Evolutionary conservation across 2,329 filamentous ascomycete genomes (phyloP).

Genomic region (Ceratocystis diversiconidia): DNA sequence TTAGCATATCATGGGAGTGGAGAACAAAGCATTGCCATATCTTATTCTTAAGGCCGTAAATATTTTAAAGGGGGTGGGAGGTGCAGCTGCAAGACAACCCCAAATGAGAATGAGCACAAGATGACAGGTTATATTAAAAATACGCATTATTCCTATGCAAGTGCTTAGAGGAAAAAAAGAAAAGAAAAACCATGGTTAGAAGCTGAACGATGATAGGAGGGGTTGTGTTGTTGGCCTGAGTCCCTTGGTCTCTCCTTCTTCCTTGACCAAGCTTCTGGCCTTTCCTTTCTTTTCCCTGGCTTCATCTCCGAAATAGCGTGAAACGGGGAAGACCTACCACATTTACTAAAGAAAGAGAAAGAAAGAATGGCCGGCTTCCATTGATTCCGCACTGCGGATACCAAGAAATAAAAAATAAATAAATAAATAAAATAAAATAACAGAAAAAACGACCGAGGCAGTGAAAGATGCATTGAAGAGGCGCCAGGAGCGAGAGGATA

Average conservation of each 20-base stretch:
- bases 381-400: neutral
- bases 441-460: neutral
- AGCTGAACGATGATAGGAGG: neutral
- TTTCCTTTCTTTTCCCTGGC: neutral
- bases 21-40: neutral
- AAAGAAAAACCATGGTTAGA: neutral
- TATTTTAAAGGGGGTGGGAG: neutral
- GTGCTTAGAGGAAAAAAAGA: neutral
- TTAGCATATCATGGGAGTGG: neutral
- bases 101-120: neutral
- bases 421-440: no score
- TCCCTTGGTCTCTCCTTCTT: neutral
- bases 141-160: neutral
- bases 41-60: neutral
- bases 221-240: neutral
- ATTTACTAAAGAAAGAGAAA: neutral
- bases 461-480: neutral
- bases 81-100: neutral
- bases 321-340: neutral
- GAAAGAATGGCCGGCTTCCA: neutral
- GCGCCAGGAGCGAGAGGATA: neutral
- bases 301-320: neutral
- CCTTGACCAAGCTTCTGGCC: neutral
- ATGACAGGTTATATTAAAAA: neutral
- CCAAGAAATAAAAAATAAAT: no score